Percentiles rank a stretch among this genome's conserved stretches.
phyloP scores from a whole-genome alignment of 495 filamentous ascomycete genomes.

The Pseudomonodictys pantanalensis region DNA sequence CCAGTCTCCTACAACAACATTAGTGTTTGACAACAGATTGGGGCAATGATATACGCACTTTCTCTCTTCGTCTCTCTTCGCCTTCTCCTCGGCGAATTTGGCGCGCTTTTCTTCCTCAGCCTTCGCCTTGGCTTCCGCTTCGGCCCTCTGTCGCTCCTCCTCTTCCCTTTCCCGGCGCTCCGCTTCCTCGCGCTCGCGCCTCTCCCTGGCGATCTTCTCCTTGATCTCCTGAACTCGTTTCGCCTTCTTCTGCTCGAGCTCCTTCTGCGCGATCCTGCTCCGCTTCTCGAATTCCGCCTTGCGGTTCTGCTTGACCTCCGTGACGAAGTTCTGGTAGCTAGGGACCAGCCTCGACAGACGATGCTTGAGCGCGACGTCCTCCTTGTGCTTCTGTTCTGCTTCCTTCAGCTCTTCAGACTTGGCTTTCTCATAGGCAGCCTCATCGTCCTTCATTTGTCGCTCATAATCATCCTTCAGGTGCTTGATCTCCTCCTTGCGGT shows the following conservation, averaged over 20 bases:
- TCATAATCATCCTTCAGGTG: conserved; percentile 85
- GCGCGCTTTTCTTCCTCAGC: conserved; percentile 68
- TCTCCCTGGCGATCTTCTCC: conserved; percentile 72
- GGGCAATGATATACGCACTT: conserved; percentile 50
- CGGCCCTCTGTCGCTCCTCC: conserved; percentile 71
- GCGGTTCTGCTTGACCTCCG: conserved; percentile 75
- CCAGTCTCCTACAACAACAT: conserved; percentile 52
- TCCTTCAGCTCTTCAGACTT: conserved; percentile 75
- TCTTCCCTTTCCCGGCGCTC: conserved; percentile 74
- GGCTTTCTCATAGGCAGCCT: conserved; percentile 72
- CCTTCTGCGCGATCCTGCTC: conserved; percentile 80
- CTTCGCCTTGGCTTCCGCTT: conserved; percentile 76
- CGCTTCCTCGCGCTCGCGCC: conserved; percentile 74
- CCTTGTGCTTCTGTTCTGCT: conserved; percentile 80
- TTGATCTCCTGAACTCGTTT: conserved; percentile 77
- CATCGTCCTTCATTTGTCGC: conserved; percentile 73
- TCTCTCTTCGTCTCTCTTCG: conserved; percentile 78
- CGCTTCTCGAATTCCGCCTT: conserved; percentile 95
- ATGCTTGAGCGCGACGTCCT: conserved; percentile 88
- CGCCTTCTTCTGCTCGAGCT: conserved; percentile 84
- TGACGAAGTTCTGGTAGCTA: conserved; percentile 75
- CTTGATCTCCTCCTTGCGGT: conserved; percentile 91
- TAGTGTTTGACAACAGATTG: background rate
- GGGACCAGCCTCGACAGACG: conserved; percentile 78
- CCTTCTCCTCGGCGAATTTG: conserved; percentile 68